Evolutionary conservation across 257 asterid species (phyloP).

Genomic region (Plantago major): DNA sequence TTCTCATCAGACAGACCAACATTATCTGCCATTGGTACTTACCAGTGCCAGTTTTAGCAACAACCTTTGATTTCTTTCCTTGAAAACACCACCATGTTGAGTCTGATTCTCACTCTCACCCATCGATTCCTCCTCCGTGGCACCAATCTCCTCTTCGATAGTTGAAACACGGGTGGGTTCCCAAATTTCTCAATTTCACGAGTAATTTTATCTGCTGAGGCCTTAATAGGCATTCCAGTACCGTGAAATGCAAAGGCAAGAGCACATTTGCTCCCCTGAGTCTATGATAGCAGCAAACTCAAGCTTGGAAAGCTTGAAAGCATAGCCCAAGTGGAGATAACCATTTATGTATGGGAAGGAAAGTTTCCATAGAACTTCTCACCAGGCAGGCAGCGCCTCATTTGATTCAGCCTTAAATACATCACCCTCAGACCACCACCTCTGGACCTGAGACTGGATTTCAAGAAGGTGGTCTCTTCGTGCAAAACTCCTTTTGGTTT

Average conservation of each 20-base stretch:
- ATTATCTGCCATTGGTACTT: conserved; percentile 85
- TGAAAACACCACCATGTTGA: no score
- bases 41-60: no score
- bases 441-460: conserved; percentile 60
- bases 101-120: conserved; percentile 19
- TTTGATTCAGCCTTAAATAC: conserved; percentile 71
- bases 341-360: conserved; percentile 94
- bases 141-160: no score
- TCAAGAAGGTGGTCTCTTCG: conserved; percentile 27
- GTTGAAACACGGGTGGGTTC: conserved; percentile 28
- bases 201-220: no score
- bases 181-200: no score
- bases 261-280: conserved; percentile 83
- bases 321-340: conserved; percentile 85
- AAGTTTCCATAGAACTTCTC: conserved; percentile 85
- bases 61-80: no score
- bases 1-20: conserved; percentile 78
- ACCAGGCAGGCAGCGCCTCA: conserved; percentile 57
- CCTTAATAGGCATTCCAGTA: conserved; percentile 96
- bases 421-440: conserved; percentile 65
- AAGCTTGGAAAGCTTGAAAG: conserved; percentile 76
- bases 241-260: conserved; percentile 88
- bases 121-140: conserved; percentile 24
- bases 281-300: conserved; percentile 88
- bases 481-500: no score